Base-by-base conservation (phyloP, 192 early-diverging fungal species). In the Chytriomyces hyalinus region DNA sequence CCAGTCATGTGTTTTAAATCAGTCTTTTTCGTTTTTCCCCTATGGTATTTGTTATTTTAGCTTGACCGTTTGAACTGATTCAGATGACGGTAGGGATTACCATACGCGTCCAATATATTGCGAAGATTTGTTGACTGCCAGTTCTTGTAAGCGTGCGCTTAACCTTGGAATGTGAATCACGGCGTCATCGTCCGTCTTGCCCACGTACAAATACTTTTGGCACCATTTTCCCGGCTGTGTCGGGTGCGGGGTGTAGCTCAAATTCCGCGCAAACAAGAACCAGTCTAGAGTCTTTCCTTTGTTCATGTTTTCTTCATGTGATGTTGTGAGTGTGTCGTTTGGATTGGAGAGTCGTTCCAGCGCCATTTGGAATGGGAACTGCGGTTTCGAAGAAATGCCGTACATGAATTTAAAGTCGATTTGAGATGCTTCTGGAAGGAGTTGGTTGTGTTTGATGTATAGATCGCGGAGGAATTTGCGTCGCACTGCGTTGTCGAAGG, bases 391-490 rank as follows among this genome's bases (percentile, higher is more conserved):
- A 20, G 49, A 20, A 50, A 53, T 22, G 20, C 68, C 68, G 26
- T 53, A 70, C n/a, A 70, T 15, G 49, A 22, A 70, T 6, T 8
- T 15, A 17, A 70, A 11, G 68, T 70, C 68, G 11, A 70, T 57
- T 15, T 36, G 49, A n/a, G 53, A 13, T 13, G 53, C 15, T 13
- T 57, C 53, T 0, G 36, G 36, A 36, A 36, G 36, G 36, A 36
- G 36, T 36, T 36, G 36, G 36, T 36, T 36, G 44, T 67, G 65
- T 3, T 57, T 15, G 6, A n/a, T 43, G 68, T 70, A 70, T 10
- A 53, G 47, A 2, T 8, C 20, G 49, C 68, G 68, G 15, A 70
- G 68, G 22, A 48, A 26, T 47, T 15, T 57, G 11, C 68, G 9
- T 0, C 68, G 68, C 6, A 22, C 47, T 17, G 68, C 28, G 68